Percentiles rank a stretch among this genome's conserved stretches.
These are phyloP conservation scores for Actinidia arguta DNA, from an alignment of 179 eudicot genomes.

Conservation along the genomic window DNA sequence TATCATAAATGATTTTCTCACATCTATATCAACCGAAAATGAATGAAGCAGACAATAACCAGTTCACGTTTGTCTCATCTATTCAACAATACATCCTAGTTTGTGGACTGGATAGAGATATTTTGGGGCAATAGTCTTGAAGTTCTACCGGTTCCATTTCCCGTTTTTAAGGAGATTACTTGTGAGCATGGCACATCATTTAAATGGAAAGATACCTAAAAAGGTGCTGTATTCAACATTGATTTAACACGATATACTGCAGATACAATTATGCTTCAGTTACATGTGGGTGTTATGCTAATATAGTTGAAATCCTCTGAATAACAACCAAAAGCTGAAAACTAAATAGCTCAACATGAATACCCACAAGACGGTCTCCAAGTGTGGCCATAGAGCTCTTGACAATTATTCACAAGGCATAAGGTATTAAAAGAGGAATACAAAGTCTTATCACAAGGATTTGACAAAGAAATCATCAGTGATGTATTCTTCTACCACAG, in stretches of 20 bases:
- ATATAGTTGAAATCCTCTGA: neutral
- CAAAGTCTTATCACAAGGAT: neutral
- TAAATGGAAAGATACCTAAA: neutral
- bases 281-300: neutral
- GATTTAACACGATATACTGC: neutral
- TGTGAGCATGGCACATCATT: neutral
- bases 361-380: neutral
- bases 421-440: neutral
- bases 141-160: neutral
- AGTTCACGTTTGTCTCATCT: slow-evolving; percentile 5
- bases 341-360: neutral
- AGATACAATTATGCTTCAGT: neutral
- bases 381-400: neutral
- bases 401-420: slow-evolving; percentile 2
- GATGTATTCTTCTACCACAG: neutral
- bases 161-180: neutral
- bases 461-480: neutral
- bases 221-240: neutral
- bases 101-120: neutral
- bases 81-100: neutral
- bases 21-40: neutral
- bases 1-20: neutral
- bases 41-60: neutral
- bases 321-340: neutral
- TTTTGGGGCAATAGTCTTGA: neutral